These are phyloP conservation scores for Mortierella sp. DNA, from an alignment of 371 early-diverging fungal species.

Conservation along the genomic window DNA sequence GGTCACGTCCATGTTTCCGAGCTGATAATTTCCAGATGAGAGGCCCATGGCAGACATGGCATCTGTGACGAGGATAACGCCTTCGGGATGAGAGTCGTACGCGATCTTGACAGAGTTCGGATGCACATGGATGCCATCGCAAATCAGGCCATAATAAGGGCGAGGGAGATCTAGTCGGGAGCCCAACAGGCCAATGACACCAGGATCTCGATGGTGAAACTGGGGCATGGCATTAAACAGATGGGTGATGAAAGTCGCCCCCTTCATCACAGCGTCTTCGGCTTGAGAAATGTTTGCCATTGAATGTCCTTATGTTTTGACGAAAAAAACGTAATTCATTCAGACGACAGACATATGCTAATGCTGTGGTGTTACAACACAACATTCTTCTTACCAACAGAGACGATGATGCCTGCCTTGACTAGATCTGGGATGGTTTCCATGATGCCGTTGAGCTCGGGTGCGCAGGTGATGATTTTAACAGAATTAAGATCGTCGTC, in stretches of 20 bases:
- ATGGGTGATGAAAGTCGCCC: conserved; percentile 81
- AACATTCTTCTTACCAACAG: conserved; percentile 64
- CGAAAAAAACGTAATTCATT: too few relatives aligned
- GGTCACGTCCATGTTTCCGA: conserved; percentile 73
- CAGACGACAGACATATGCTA: too few relatives aligned
- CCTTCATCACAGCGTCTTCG: conserved; percentile 74
- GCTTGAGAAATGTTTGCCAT: conserved; percentile 77
- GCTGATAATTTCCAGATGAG: conserved; percentile 73
- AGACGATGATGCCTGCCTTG: conserved; percentile 78
- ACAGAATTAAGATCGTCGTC: conserved; percentile 63
- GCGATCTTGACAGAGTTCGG: conserved; percentile 85
- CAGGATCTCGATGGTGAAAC: conserved; percentile 87
- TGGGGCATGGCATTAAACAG: conserved; percentile 88
- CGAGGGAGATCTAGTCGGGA: conserved; percentile 65
- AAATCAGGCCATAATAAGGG: conserved; percentile 83
- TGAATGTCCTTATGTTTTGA: too few relatives aligned
- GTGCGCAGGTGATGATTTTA: conserved; percentile 83
- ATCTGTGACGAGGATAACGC: conserved; percentile 81
- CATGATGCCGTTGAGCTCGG: conserved; percentile 82
- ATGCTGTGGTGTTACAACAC: background rate
- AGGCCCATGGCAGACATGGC: conserved; percentile 83
- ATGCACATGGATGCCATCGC: conserved; percentile 84
- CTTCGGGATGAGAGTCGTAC: conserved; percentile 79
- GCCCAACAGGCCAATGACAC: conserved; percentile 79
- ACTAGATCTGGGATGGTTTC: conserved; percentile 78